Conservation (phyloP, 1,284 basidiomycete species). For the Phlebopus sp. region DNA sequence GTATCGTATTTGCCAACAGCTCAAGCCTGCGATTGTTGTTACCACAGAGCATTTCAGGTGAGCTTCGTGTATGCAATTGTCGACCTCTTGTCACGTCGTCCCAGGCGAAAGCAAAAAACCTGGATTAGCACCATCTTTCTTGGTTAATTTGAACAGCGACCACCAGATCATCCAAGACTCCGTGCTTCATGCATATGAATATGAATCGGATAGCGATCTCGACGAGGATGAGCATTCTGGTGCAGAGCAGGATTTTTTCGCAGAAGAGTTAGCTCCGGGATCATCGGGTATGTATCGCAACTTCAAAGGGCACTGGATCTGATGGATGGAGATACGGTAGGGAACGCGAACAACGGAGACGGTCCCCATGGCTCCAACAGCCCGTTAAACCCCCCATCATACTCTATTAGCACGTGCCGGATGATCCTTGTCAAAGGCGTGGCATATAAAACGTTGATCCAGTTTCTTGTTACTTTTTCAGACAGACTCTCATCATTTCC, state of each 20-base stretch:
- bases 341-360: not conserved
- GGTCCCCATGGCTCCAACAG: not conserved
- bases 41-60: conserved; percentile 16
- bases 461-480: not conserved
- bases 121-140: conserved; percentile 13
- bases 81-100: too few relatives aligned
- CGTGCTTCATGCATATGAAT: conserved; percentile 28
- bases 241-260: not conserved
- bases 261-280: not conserved
- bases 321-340: not conserved
- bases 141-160: conserved; percentile 25
- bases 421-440: conserved; percentile 28
- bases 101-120: conserved; percentile 9
- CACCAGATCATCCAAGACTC: conserved; percentile 18
- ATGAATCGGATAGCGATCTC: conserved; percentile 30
- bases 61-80: too few relatives aligned
- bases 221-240: conserved; percentile 6
- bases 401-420: conserved; percentile 24
- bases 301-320: not conserved
- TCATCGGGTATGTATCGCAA: conserved; percentile 8
- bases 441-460: conserved; percentile 29
- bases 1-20: conserved; percentile 23
- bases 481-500: not conserved
- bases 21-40: conserved; percentile 14
- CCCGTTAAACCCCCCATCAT: conserved; percentile 21